phyloP scores from a whole-genome alignment of 31 red algal species.

The Asparagopsis taxiformis region DNA sequence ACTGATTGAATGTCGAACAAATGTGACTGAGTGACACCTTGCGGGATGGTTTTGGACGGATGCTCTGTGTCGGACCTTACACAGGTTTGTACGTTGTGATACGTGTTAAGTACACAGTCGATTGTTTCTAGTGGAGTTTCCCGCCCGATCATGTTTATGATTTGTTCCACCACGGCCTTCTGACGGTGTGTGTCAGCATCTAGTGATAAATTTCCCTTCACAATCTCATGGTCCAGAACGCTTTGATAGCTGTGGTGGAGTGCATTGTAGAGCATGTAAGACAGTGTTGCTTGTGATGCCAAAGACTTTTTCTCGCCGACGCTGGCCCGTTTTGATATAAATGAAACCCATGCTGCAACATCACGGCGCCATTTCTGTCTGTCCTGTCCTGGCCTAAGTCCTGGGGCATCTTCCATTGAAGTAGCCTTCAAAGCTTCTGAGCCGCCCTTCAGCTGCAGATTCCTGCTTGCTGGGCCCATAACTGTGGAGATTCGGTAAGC shows the following conservation, averaged over 20 bases:
- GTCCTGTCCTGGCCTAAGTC: not conserved
- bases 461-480: constrained; percentile 1
- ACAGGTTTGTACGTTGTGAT: not conserved
- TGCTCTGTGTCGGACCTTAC: not conserved
- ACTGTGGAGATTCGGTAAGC: not conserved
- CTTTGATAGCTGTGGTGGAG: not conserved
- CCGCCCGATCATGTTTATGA: not conserved
- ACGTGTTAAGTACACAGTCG: not conserved
- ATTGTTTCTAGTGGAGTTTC: not conserved
- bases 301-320: not conserved
- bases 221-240: not conserved
- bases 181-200: not conserved
- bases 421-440: not conserved
- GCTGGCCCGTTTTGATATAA: not conserved
- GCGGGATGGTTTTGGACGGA: not conserved
- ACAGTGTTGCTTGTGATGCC: not conserved
- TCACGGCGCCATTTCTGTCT: not conserved
- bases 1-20: not conserved
- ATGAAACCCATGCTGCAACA: not conserved
- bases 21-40: not conserved
- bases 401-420: not conserved
- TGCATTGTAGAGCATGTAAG: not conserved
- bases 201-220: not conserved
- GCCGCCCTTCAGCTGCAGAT: not conserved
- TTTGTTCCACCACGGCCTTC: not conserved